These are phyloP conservation scores for Hymenoscyphus fraxineus DNA, from an alignment of 2,329 filamentous ascomycete species.

Conservation along the genomic window DNA sequence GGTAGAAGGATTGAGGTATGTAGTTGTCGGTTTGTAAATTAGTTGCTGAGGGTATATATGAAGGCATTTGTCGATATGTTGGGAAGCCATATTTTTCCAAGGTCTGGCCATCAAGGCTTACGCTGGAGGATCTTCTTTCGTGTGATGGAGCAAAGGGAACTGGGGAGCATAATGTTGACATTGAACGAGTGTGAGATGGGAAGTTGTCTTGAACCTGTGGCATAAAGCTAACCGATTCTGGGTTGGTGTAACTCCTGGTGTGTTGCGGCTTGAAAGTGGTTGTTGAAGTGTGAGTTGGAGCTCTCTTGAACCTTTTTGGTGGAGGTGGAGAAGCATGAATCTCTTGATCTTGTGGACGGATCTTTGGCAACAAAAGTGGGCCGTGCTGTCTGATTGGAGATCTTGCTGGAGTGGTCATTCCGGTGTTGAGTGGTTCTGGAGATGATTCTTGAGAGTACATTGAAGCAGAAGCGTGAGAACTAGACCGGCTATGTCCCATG, in stretches of 20 bases:
- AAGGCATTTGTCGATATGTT: conserved; percentile 74
- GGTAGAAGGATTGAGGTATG: conserved; percentile 40
- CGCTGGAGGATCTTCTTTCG: conserved; percentile 61
- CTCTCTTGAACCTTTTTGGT: conserved; percentile 55
- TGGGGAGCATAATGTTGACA: conserved; percentile 33
- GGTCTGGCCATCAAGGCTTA: conserved; percentile 62
- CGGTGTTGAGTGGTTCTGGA: conserved; percentile 64
- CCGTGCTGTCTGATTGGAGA: conserved; percentile 76
- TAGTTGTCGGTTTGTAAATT: conserved; percentile 42
- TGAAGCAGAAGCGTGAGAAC: conserved; percentile 32
- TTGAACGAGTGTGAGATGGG: conserved; percentile 30
- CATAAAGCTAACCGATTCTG: conserved; percentile 47
- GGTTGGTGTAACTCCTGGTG: conserved; percentile 58
- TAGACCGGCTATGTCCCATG: conserved; percentile 38
- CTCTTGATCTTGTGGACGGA: conserved; percentile 78
- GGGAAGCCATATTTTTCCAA: conserved; percentile 74
- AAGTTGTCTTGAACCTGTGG: conserved; percentile 24
- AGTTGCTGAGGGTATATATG: conserved; percentile 40
- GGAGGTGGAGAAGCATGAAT: conserved; percentile 50
- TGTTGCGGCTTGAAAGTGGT: conserved; percentile 45
- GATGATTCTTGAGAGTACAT: conserved; percentile 66
- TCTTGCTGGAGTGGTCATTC: conserved; percentile 64
- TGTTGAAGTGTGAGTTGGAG: conserved; percentile 28
- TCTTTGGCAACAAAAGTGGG: conserved; percentile 78
- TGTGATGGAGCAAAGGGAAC: conserved; percentile 37